A percentile compares a stretch with the other conserved stretches of the same genome.
phyloP scores from a whole-genome alignment of 2,329 filamentous ascomycete genomes.

The Fragosphaeria purpurea region DNA sequence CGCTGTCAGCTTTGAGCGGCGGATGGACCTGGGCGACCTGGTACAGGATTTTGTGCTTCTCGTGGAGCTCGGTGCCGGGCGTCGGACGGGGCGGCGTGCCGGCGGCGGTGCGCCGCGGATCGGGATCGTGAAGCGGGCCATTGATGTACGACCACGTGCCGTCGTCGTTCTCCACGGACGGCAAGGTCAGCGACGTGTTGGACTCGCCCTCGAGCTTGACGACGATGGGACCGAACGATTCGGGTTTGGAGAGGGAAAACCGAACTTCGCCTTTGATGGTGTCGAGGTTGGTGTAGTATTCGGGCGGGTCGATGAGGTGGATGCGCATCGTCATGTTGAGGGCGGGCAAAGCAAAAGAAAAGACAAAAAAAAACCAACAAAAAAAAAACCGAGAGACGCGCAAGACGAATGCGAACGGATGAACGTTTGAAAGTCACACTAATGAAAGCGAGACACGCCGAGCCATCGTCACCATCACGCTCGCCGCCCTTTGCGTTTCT shows the following conservation, averaged over 20 bases:
- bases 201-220: slow-evolving; percentile 80
- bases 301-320: slow-evolving; percentile 53
- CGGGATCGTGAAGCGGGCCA: background rate
- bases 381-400: background rate
- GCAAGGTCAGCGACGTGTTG: slow-evolving; percentile 51
- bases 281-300: slow-evolving; percentile 75
- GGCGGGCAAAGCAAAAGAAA: background rate
- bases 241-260: slow-evolving; percentile 51
- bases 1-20: slow-evolving; percentile 28
- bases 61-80: slow-evolving; percentile 35
- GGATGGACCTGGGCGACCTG: slow-evolving; percentile 65
- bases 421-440: too few relatives aligned
- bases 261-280: slow-evolving; percentile 53
- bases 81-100: slow-evolving; percentile 4
- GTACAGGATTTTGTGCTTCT: slow-evolving; percentile 67
- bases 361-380: background rate
- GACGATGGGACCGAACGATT: slow-evolving; percentile 61
- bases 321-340: slow-evolving; percentile 56
- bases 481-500: too few relatives aligned
- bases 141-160: slow-evolving; percentile 9
- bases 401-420: too few relatives aligned
- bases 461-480: too few relatives aligned
- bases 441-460: too few relatives aligned
- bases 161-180: slow-evolving; percentile 27
- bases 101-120: background rate